Evolutionary conservation across 192 early-diverging fungal species (phyloP).

Genomic region (Pilaira anomala): DNA sequence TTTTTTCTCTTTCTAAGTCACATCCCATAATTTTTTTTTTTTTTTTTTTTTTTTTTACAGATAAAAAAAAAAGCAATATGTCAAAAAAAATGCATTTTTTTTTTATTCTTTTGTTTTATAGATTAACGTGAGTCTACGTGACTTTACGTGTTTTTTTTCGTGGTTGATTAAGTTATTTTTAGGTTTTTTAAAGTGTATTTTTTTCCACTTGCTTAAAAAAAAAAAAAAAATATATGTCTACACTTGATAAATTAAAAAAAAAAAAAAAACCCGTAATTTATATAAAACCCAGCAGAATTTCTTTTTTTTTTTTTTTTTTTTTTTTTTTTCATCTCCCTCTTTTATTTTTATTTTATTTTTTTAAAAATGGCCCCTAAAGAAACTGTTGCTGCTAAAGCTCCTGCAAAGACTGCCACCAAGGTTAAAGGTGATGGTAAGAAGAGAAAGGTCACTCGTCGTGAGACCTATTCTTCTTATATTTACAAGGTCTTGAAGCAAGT

Average conservation of each 20-base stretch:
- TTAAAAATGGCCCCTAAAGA: background rate
- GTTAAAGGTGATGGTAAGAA: slow-evolving; percentile 60
- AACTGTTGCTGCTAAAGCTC: slow-evolving; percentile 77
- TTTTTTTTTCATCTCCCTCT: slow-evolving; percentile 81
- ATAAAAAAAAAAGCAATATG: background rate
- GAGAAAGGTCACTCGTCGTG: slow-evolving; percentile 71
- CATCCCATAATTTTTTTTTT: too few relatives aligned
- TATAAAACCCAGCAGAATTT: background rate
- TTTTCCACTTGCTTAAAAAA: background rate
- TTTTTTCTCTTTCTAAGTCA: too few relatives aligned
- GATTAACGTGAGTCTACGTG: slow-evolving; percentile 7
- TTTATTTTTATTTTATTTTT: background rate
- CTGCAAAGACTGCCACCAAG: slow-evolving; percentile 68
- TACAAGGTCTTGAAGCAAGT: slow-evolving; percentile 98
- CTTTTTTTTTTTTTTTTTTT: slow-evolving; percentile 92
- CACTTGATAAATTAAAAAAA: too few relatives aligned
- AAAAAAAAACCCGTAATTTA: background rate
- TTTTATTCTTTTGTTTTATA: background rate
- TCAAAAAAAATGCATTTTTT: background rate
- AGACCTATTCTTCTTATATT: slow-evolving; percentile 94
- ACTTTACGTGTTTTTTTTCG: slow-evolving; percentile 12
- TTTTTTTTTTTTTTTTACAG: too few relatives aligned
- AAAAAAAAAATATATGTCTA: slow-evolving; percentile 5
- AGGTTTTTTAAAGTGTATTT: background rate
- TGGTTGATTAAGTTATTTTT: background rate